phyloP scores from a whole-genome alignment of 192 early-diverging fungal genomes.

The Coemansia brasiliensis region DNA sequence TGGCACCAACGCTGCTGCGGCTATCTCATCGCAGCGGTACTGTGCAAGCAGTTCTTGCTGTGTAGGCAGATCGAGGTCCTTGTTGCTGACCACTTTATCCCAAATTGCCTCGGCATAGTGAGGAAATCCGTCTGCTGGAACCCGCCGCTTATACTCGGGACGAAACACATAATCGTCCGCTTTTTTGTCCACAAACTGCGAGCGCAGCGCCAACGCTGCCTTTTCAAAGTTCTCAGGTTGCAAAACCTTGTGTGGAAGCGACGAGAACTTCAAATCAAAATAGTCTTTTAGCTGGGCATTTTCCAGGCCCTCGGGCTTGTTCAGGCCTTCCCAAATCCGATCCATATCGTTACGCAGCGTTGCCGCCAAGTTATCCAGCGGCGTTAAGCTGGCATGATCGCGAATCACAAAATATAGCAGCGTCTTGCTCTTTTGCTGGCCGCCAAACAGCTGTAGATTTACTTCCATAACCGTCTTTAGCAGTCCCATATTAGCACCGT shows the following conservation, averaged over 20 bases:
- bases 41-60: slow-evolving; percentile 98
- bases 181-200: slow-evolving; percentile 71
- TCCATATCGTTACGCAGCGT: slow-evolving; percentile 83
- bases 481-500: slow-evolving; percentile 98
- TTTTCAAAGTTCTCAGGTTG: slow-evolving; percentile 82
- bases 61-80: slow-evolving; percentile 95
- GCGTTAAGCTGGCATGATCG: slow-evolving; percentile 88
- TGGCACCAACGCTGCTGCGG: slow-evolving; percentile 64
- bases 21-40: slow-evolving; percentile 98
- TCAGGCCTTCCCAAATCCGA: slow-evolving; percentile 87
- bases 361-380: slow-evolving; percentile 74
- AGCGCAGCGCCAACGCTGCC: slow-evolving; percentile 63
- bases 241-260: slow-evolving; percentile 88
- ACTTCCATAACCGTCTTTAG: slow-evolving; percentile 99
- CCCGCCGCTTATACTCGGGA: slow-evolving; percentile 80
- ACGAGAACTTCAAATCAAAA: slow-evolving; percentile 89
- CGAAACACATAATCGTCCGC: slow-evolving; percentile 81
- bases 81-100: slow-evolving; percentile 94
- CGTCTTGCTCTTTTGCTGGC: slow-evolving; percentile 82
- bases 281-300: slow-evolving; percentile 75
- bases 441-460: slow-evolving; percentile 94
- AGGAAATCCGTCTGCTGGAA: slow-evolving; percentile 95
- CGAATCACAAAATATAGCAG: slow-evolving; percentile 95
- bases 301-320: slow-evolving; percentile 84
- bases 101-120: slow-evolving; percentile 91